These are phyloP conservation scores for Candida lessepsii DNA, from an alignment of 805 yeast species.

Conservation along the genomic window DNA sequence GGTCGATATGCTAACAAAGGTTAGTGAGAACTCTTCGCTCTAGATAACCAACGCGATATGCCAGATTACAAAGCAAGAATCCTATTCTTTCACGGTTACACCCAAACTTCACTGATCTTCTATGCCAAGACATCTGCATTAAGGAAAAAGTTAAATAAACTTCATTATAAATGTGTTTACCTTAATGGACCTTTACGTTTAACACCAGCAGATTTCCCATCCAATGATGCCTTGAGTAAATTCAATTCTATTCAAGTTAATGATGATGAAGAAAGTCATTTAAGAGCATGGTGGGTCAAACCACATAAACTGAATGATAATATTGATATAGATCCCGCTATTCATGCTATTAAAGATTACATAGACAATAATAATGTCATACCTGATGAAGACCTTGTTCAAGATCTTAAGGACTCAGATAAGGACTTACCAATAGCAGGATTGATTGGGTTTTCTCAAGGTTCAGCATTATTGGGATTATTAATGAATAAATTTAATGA, in stretches of 20 bases:
- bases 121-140: slow-evolving; percentile 88
- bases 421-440: slow-evolving; percentile 70
- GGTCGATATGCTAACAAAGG: too few relatives aligned
- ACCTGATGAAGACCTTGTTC: slow-evolving; percentile 27
- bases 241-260: slow-evolving; percentile 41
- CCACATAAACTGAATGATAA: slow-evolving; percentile 43
- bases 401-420: slow-evolving; percentile 18
- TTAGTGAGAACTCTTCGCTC: too few relatives aligned
- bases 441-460: slow-evolving; percentile 88
- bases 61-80: slow-evolving; percentile 42
- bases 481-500: slow-evolving; percentile 58
- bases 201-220: slow-evolving; percentile 71
- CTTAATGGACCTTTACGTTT: slow-evolving; percentile 75
- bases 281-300: slow-evolving; percentile 78
- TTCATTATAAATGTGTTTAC: slow-evolving; percentile 69
- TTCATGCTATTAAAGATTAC: slow-evolving; percentile 47
- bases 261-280: slow-evolving; percentile 30
- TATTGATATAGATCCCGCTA: slow-evolving; percentile 47
- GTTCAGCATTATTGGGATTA: slow-evolving; percentile 83
- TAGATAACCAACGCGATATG: background rate
- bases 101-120: slow-evolving; percentile 80
- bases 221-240: slow-evolving; percentile 55
- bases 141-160: slow-evolving; percentile 67
- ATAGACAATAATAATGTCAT: slow-evolving; percentile 55
- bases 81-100: slow-evolving; percentile 88